Evolutionary conservation across 2,329 filamentous ascomycete species (phyloP), one percentile per base, ranked within the genome.

Genomic region (Alternaria hordeiaustralica): DNA sequence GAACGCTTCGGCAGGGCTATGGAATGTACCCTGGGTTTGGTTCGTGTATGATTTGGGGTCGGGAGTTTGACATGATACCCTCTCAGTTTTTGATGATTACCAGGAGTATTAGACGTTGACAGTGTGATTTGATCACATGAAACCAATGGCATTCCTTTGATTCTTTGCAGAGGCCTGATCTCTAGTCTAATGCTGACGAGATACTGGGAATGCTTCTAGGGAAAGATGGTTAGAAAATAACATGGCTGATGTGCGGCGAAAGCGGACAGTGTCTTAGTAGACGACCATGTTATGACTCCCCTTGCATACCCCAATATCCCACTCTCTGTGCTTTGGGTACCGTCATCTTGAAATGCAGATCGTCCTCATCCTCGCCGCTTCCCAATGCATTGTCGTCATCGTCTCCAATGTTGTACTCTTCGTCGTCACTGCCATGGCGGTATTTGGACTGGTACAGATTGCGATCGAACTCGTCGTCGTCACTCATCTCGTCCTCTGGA

Each of bases 401-500:
- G 2, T 67, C 66, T 10, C 65, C 63, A 11, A 67, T 28, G 41
- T 75, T 68, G 36, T 69, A 79, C 58, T 79, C 77, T 60, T 85
- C 83, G 13, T 83, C 79, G 59, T 83, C 82, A 1, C 77, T 79
- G 1, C 74, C 75, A 43, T 64, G 65, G 3, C 80, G 69, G 62
- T 82, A 84, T 26, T 77, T 68, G n/a, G 49, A 58, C 63, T 75
- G 74, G 62, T 84, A 84, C 9, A 81, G 75, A 49, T 80, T 77
- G 3, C 78, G 68, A 46, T 84, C 86, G 65, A 84, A 87, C 76
- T 91, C 89, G 68, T 91, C 89, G 70, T 93, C 91, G 15, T 88
- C 90, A 47, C 88, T 89, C 13, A 93, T 85, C 75, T 94, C 92
- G 58, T 94, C 91, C 65, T 94, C 92, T 0, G 92, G 92, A 70